phyloP scores from a whole-genome alignment of 345 rosid genomes.

The Boechera divaricarpa region DNA sequence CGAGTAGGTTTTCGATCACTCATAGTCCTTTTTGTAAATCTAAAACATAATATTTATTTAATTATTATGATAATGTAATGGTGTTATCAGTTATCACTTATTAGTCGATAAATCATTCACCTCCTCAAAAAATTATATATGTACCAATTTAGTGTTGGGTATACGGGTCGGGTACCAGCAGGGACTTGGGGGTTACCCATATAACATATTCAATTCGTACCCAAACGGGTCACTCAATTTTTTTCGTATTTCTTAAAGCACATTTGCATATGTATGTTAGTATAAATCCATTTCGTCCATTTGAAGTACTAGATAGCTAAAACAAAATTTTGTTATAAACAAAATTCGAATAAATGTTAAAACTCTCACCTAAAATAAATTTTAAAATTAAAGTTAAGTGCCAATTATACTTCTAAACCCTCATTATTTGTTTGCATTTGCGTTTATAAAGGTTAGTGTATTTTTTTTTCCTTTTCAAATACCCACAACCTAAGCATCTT shows the following conservation, averaged over 20 bases:
- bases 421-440: too few relatives aligned
- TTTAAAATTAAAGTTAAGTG: too few relatives aligned
- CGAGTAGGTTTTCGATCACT: constrained; percentile 17
- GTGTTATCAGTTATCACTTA: neutral
- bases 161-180: neutral
- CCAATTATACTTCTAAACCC: too few relatives aligned
- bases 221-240: neutral
- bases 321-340: too few relatives aligned
- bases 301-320: too few relatives aligned
- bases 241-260: too few relatives aligned
- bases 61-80: neutral
- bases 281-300: too few relatives aligned
- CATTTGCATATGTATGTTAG: too few relatives aligned
- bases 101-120: neutral
- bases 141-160: neutral
- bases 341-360: too few relatives aligned
- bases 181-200: neutral
- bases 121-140: neutral
- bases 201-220: neutral
- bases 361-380: too few relatives aligned
- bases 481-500: neutral
- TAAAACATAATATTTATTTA: neutral
- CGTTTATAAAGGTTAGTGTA: too few relatives aligned
- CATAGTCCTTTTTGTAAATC: neutral
- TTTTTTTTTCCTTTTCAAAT: neutral